Base-by-base conservation (phyloP, 257 asterid species). In the Craterostigma plantagineum region DNA sequence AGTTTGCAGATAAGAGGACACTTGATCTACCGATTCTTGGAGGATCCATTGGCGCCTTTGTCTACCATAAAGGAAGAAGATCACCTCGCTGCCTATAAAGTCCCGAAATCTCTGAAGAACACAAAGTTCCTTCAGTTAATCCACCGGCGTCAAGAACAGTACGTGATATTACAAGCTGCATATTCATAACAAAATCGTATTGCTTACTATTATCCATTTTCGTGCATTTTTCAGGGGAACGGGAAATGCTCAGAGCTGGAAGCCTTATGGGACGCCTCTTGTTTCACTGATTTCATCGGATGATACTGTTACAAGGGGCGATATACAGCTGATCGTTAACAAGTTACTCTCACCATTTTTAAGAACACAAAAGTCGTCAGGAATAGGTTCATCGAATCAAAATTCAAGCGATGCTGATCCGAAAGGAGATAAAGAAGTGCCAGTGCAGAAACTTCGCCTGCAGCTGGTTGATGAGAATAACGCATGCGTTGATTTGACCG, bases 251-350 rank as follows among this genome's bases (percentile, higher is more conserved):
- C 97, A 76, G 70, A 78, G 74, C 59, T 79, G 95, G 95, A 90
- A 83, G 73, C 86, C 99, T 33, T 83, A 80, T 55, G 99, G 99
- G 55, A 79, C 95, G 30, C 99, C 99, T 58, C 92, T 90, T 38
- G 99, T 90, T 54, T 79, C 99, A 15, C 92, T 93, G 43, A 69
- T 90, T 66, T 75, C 81, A 17, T 73, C 86, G 51, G 93, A 82
- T 49, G 94, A 83, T 56, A 73, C 67, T 16, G 60, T 77, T 43
- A 90, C 94, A 13, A 70, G 91, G 58, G 63, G 84, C 45, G 92
- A 79, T 52, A 72, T 90, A 62, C 95, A 90, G 76, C 62, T 52
- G 64, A 79, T 83, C 51, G 99, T 90, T 52, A 76, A 64, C 52
- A 75, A 62, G 59, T 70, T 83, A 79, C 92, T 83, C 66, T 72